These are phyloP conservation scores for Ambrosiella cleistominuta DNA, from an alignment of 2,329 filamentous ascomycete species.

Conservation along the genomic window DNA sequence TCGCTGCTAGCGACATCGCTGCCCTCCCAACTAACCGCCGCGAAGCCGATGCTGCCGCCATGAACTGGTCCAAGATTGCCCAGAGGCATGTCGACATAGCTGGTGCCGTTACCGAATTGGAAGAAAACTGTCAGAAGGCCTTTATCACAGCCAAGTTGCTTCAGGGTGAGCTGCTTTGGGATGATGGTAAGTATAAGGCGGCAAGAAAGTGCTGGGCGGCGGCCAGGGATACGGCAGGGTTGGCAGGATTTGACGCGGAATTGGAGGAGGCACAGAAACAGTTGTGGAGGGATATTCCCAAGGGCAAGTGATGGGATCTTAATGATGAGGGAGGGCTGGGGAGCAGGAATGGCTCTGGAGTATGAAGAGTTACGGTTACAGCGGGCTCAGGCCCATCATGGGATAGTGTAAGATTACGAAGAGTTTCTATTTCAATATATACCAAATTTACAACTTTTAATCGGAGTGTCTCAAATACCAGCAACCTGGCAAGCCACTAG, in stretches of 20 bases:
- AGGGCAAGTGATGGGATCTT: not conserved
- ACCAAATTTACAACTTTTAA: too few species aligned
- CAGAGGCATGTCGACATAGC: constrained; percentile 4
- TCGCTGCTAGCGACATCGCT: constrained; percentile 5
- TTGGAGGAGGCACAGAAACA: not conserved
- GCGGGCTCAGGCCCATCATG: not conserved
- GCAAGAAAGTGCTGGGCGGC: constrained; percentile 6
- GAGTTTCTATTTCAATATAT: too few species aligned
- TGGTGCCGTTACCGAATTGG: not conserved
- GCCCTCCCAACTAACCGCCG: constrained; percentile 7
- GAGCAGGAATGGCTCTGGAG: not conserved
- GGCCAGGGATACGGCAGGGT: not conserved
- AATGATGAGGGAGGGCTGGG: not conserved
- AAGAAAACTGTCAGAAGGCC: constrained; percentile 8
- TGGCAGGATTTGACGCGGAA: not conserved
- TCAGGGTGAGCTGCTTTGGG: constrained; percentile 10
- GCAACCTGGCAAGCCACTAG: too few species aligned
- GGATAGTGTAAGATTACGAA: not conserved
- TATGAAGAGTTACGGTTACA: not conserved
- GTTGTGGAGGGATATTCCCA: not conserved
- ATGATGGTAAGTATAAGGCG: constrained; percentile 9
- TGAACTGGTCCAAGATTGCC: constrained; percentile 10
- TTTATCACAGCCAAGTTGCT: constrained; percentile 5
- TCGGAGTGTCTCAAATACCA: too few species aligned
- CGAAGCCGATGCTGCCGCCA: constrained; percentile 5